phyloP scores from a whole-genome alignment of 805 yeast species.

The Yarrowia porcina region DNA sequence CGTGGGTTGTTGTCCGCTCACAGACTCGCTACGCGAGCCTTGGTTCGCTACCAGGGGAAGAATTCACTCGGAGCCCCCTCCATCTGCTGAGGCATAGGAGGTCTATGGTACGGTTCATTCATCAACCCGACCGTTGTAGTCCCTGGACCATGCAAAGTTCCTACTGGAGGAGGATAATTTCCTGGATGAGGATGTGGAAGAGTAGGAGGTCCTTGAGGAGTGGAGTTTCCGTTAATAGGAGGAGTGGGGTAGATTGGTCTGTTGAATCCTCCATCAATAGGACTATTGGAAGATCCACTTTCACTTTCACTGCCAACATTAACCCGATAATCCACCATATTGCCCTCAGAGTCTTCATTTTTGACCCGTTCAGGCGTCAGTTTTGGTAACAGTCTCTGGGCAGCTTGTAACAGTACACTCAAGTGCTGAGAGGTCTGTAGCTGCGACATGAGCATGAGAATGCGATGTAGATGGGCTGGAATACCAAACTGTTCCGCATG shows the following conservation, averaged over 20 bases:
- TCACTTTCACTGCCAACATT: neutral
- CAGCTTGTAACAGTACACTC: neutral
- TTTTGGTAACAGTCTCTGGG: neutral
- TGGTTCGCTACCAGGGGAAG: neutral
- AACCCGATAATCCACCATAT: neutral
- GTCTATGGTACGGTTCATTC: neutral
- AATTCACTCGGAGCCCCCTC: neutral
- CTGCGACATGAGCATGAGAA: conserved; percentile 18
- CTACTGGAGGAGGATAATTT: neutral
- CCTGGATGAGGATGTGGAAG: conserved; percentile 4
- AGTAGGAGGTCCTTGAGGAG: neutral
- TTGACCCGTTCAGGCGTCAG: neutral
- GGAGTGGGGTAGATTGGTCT: neutral
- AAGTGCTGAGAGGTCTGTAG: neutral
- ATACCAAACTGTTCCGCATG: conserved; percentile 8
- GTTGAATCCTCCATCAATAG: neutral
- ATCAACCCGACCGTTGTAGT: neutral
- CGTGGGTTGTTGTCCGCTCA: neutral
- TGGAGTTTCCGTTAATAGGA: neutral
- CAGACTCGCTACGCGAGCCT: too few species aligned
- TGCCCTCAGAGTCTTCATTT: neutral
- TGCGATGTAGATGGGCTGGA: neutral
- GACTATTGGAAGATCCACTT: neutral
- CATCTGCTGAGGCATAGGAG: neutral
- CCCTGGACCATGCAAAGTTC: neutral